Percentiles rank a stretch among this genome's conserved stretches.
phyloP scores from a whole-genome alignment of 495 filamentous ascomycete species.

The Chaetomium cochliodes region DNA sequence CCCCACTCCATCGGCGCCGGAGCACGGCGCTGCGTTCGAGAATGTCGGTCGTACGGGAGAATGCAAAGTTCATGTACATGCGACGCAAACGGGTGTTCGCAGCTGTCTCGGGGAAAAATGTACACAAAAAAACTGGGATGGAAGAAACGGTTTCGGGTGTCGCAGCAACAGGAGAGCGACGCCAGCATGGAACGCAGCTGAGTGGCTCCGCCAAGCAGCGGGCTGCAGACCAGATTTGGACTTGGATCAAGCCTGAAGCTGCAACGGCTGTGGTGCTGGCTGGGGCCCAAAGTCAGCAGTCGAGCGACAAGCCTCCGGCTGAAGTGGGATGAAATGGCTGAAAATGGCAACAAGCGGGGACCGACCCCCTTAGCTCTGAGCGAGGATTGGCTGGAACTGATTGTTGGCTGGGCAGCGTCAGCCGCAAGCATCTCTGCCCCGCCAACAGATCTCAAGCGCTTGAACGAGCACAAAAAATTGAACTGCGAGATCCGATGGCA shows the following conservation, averaged over 20 bases:
- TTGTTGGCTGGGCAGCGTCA: slow-evolving; percentile 23
- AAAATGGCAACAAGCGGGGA: neutral
- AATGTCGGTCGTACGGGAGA: neutral
- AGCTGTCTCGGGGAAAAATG: neutral
- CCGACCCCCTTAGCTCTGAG: neutral
- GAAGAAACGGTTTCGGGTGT: neutral
- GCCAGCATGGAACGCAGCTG: neutral
- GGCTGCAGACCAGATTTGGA: slow-evolving; percentile 13
- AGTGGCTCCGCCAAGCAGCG: slow-evolving; percentile 4
- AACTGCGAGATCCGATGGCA: too few relatives aligned
- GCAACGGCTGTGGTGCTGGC: slow-evolving; percentile 10
- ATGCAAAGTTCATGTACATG: slow-evolving; percentile 2
- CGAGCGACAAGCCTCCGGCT: neutral
- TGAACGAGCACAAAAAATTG: too few relatives aligned
- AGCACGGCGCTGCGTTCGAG: too few relatives aligned
- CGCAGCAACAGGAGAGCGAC: slow-evolving; percentile 1
- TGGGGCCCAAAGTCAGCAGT: neutral
- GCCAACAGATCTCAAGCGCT: neutral
- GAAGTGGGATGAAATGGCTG: slow-evolving; percentile 6
- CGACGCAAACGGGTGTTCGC: neutral
- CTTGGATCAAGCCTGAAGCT: slow-evolving; percentile 12
- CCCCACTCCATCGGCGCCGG: slow-evolving; percentile 1
- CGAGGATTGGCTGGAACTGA: slow-evolving; percentile 8
- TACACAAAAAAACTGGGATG: neutral
- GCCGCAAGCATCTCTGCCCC: slow-evolving; percentile 1